Conservation (phyloP, 768 basidiomycete genomes). For the Mycena sanguinolenta region DNA sequence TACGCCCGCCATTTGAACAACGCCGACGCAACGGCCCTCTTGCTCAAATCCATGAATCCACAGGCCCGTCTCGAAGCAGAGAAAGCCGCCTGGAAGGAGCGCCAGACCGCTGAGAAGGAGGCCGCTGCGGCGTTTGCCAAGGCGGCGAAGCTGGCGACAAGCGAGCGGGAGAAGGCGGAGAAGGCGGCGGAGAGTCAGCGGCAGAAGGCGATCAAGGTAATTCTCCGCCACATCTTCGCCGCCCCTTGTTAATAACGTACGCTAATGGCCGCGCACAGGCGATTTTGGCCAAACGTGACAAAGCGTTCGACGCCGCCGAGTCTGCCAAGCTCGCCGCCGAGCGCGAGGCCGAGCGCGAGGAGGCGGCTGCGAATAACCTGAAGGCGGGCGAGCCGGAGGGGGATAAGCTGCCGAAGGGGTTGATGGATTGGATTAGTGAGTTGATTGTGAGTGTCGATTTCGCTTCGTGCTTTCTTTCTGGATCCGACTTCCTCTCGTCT, state of each 20-base stretch:
- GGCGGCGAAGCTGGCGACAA: background rate
- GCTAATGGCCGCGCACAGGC: background rate
- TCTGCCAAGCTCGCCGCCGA: background rate
- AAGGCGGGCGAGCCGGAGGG: background rate
- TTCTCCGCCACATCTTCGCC: background rate
- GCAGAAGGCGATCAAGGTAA: slow-evolving; percentile 19
- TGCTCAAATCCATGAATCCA: too few species aligned
- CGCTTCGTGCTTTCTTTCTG: too few species aligned
- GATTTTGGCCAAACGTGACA: background rate
- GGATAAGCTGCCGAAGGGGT: background rate
- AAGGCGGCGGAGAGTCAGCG: slow-evolving; percentile 16
- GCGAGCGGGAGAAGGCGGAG: background rate
- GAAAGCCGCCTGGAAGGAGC: slow-evolving; percentile 26
- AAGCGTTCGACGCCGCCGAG: background rate
- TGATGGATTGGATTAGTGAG: slow-evolving; percentile 1
- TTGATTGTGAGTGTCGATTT: slow-evolving; percentile 10
- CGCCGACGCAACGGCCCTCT: too few species aligned
- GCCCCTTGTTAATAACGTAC: background rate
- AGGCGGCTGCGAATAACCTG: background rate
- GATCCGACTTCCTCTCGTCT: too few species aligned
- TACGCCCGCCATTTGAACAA: too few species aligned
- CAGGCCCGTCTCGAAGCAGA: slow-evolving; percentile 21
- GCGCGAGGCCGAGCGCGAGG: background rate
- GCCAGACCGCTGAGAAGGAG: background rate
- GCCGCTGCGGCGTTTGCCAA: background rate